These are phyloP conservation scores for Austroboletus festivus DNA, from an alignment of 768 basidiomycete genomes.

Conservation along the genomic window DNA sequence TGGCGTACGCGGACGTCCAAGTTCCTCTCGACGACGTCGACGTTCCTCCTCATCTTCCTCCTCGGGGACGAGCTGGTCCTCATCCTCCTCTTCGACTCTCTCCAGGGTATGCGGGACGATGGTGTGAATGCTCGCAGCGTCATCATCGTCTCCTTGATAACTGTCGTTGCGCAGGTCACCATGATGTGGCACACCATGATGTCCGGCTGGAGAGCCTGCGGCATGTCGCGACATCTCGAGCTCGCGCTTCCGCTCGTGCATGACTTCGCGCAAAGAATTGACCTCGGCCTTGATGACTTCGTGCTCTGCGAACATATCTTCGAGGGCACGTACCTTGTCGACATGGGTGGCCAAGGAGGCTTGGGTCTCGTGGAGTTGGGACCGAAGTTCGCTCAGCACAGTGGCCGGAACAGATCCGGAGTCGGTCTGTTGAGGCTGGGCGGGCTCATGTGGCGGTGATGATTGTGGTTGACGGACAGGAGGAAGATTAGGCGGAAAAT, in stretches of 20 bases:
- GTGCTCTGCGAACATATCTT: conserved; percentile 79
- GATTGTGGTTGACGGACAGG: conserved; percentile 51
- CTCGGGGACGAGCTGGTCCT: conserved; percentile 45
- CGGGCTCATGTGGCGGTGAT: conserved; percentile 22
- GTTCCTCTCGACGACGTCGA: conserved; percentile 44
- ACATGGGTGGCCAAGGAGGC: conserved; percentile 70
- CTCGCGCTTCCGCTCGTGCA: conserved; percentile 64
- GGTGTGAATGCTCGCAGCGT: conserved; percentile 69
- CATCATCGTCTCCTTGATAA: conserved; percentile 59
- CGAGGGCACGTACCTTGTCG: conserved; percentile 80
- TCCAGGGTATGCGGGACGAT: conserved; percentile 67
- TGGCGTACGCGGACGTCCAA: conserved; percentile 75
- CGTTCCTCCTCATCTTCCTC: conserved; percentile 49
- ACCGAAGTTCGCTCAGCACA: conserved; percentile 63
- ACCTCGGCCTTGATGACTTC: conserved; percentile 82
- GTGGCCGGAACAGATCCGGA: conserved; percentile 24
- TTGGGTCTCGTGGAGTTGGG: conserved; percentile 84
- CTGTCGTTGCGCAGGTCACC: conserved; percentile 13
- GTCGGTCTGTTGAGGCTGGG: conserved; percentile 28
- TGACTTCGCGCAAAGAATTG: conserved; percentile 61
- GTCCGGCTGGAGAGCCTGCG: conserved; percentile 24
- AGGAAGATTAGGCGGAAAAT: conserved; percentile 64
- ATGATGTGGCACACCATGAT: conserved; percentile 18
- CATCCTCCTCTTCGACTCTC: conserved; percentile 72
- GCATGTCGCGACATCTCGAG: conserved; percentile 29